Evolutionary conservation across 1,139 yeast species (phyloP).

Genomic region (Geotrichum candidum): DNA sequence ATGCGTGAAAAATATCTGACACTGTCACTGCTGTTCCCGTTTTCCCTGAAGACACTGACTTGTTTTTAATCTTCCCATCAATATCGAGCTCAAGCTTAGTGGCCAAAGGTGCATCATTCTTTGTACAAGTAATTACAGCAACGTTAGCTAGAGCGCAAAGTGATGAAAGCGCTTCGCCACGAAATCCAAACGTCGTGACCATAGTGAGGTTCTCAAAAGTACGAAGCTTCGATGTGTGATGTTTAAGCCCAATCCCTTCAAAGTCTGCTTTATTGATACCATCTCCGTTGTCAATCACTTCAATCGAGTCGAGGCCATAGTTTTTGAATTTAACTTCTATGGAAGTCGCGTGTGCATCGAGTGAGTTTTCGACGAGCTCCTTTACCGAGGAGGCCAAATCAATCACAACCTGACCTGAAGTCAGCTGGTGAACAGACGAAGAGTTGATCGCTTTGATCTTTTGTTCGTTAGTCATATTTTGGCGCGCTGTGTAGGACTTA

Average conservation of each 20-base stretch:
- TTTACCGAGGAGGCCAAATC: conserved; percentile 73
- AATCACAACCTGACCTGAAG: conserved; percentile 89
- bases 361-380: conserved; percentile 78
- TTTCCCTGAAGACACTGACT: conserved; percentile 34
- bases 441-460: conserved; percentile 37
- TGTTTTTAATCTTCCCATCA: conserved; percentile 45
- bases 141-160: conserved; percentile 39
- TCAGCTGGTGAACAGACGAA: conserved; percentile 60
- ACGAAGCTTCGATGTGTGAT: conserved; percentile 72
- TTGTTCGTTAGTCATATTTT: background rate
- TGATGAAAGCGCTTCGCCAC: conserved; percentile 36
- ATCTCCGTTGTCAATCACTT: conserved; percentile 68
- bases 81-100: conserved; percentile 47
- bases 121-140: conserved; percentile 51
- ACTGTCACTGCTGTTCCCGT: conserved; percentile 53
- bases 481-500: background rate
- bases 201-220: conserved; percentile 50
- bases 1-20: conserved; percentile 45
- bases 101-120: conserved; percentile 50
- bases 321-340: conserved; percentile 63
- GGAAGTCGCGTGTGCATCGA: conserved; percentile 68
- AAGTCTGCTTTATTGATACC: conserved; percentile 64
- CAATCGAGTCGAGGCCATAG: conserved; percentile 70
- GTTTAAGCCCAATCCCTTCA: conserved; percentile 56
- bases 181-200: conserved; percentile 38